Percentiles rank a stretch among this genome's conserved stretches.
phyloP scores from a whole-genome alignment of 2,329 filamentous ascomycete species.

The Acarospora socialis region DNA sequence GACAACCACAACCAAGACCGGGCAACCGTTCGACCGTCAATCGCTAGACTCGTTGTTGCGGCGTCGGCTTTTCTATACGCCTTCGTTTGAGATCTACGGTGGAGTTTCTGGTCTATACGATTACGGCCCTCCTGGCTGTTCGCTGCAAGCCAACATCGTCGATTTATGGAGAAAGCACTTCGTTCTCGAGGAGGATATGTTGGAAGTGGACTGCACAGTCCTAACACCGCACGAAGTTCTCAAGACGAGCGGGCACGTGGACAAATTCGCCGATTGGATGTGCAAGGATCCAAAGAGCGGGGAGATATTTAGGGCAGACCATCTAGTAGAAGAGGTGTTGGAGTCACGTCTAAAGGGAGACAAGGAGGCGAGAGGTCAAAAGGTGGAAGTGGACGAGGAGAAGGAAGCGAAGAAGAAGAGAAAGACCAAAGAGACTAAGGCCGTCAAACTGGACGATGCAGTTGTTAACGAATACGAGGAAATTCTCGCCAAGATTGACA shows the following conservation, averaged over 20 bases:
- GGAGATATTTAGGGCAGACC: slow-evolving; percentile 90
- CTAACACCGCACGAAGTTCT: slow-evolving; percentile 86
- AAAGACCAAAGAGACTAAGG: slow-evolving; percentile 59
- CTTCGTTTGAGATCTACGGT: slow-evolving; percentile 89
- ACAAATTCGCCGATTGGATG: slow-evolving; percentile 98
- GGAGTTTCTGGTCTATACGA: slow-evolving; percentile 83
- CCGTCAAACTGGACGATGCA: slow-evolving; percentile 73
- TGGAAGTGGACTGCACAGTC: slow-evolving; percentile 88
- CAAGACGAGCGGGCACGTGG: slow-evolving; percentile 91
- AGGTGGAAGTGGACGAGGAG: slow-evolving; percentile 50
- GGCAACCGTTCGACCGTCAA: slow-evolving; percentile 73
- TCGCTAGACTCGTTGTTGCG: slow-evolving; percentile 74
- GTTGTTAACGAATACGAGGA: slow-evolving; percentile 84
- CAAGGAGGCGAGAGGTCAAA: slow-evolving; percentile 79
- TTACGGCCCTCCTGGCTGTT: slow-evolving; percentile 79
- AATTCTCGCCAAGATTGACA: slow-evolving; percentile 85
- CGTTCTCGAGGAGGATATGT: slow-evolving; percentile 84
- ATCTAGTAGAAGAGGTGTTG: slow-evolving; percentile 88
- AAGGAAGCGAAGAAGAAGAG: slow-evolving; percentile 87
- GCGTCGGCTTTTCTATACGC: slow-evolving; percentile 85
- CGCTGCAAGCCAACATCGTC: slow-evolving; percentile 75
- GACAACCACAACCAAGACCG: slow-evolving; percentile 65
- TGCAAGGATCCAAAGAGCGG: slow-evolving; percentile 97
- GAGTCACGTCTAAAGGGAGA: slow-evolving; percentile 77
- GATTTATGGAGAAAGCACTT: slow-evolving; percentile 90